Evolutionary conservation across 352 stramenopile species (phyloP).

Genomic region (Globisporangium nunn): DNA sequence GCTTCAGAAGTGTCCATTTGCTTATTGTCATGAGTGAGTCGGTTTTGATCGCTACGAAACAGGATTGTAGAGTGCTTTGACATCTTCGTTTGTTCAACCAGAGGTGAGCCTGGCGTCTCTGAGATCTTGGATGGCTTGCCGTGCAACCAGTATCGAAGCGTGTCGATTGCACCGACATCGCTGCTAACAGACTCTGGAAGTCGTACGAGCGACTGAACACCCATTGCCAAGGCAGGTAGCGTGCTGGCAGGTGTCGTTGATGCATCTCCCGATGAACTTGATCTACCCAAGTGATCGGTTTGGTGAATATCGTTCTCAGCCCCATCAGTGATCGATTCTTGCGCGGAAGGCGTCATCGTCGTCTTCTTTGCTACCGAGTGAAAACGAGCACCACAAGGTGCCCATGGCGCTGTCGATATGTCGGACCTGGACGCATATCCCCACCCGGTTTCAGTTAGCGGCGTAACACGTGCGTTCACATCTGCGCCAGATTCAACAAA

Average conservation of each 20-base stretch:
- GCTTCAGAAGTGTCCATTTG: too few relatives aligned
- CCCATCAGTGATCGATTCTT: too few relatives aligned
- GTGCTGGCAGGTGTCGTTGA: not conserved
- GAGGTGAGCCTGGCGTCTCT: not conserved
- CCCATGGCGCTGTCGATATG: conserved; percentile 29
- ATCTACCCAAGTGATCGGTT: too few relatives aligned
- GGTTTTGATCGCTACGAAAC: not conserved
- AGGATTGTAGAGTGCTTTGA: not conserved
- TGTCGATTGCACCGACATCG: conserved; percentile 6
- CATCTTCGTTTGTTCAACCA: not conserved
- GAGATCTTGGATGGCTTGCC: not conserved
- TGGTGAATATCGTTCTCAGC: too few relatives aligned
- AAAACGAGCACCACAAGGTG: conserved; percentile 27
- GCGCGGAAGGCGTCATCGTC: too few relatives aligned
- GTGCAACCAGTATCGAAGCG: conserved; percentile 10
- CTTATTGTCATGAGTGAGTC: not conserved
- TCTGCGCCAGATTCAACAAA: conserved; percentile 40
- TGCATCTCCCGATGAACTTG: too few relatives aligned
- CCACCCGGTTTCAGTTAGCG: not conserved
- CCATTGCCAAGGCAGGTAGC: too few relatives aligned
- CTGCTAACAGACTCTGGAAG: not conserved
- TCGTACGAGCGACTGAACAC: not conserved
- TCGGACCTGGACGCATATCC: not conserved
- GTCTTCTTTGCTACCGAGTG: not conserved
- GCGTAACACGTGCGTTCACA: conserved; percentile 11